Evolutionary conservation across 805 yeast genomes (phyloP), one percentile per base, ranked within the genome.

Genomic region (Pichia gijzeniarum): DNA sequence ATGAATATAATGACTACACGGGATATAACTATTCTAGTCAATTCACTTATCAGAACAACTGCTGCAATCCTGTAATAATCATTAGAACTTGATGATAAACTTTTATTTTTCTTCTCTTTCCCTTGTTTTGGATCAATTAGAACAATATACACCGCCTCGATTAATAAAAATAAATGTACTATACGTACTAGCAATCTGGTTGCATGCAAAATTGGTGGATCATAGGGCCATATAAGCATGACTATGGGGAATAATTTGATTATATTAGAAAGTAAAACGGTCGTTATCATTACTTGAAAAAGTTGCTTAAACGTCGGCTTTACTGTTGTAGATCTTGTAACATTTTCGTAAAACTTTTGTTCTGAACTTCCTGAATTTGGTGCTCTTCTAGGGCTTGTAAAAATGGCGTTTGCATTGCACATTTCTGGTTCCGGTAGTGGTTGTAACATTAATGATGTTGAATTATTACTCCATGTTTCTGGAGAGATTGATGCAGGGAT

Each of bases 171-270:
- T 13, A 60, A 41, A 44, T 64, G 63, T 14, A 64, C 57, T 4
- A 62, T 45, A 25, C 62, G 60, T 8, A 64, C 63, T n/a, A 60
- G 48, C 22, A 57, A 53, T 43, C 66, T 55, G 1, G 69, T 65
- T 32, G 64, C 49, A 35, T 61, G 58, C 33, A 65, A 82, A 3
- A 83, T 70, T 1, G 82, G 71, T n/a, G 85, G 76, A 58, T 93
- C 96, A 58, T 93, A 93, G 0, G 95, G 93, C 99, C 99, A 93
- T 31, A 93, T 91, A 28, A 93, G 70, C 90, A 91, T 91, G 30
- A 93, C 71, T 17, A 93, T 83, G 0, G 99, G 99, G 51, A 91
- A 82, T 19, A 91, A 69, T 58, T 85, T 87, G 34, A 91, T 82
- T 1, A 86, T 79, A 37, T 87, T 80, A 0, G 97, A 81, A 5